These are phyloP conservation scores for Colletotrichum gigasporum DNA, from an alignment of 2,329 filamentous ascomycete species.

Conservation along the genomic window DNA sequence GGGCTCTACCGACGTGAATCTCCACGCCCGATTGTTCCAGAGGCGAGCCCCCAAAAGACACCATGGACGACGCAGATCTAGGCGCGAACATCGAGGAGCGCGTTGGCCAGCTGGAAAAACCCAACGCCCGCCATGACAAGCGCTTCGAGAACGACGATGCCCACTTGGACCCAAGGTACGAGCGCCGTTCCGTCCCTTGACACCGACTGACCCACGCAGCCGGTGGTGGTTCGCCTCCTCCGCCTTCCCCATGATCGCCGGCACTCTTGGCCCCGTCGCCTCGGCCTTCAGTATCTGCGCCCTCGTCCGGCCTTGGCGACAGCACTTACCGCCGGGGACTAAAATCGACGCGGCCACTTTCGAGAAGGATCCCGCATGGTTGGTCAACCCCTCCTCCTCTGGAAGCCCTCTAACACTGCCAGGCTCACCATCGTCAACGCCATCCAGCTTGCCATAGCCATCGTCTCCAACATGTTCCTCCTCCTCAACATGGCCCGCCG, in stretches of 20 bases:
- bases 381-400: not conserved
- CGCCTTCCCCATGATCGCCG: conserved; percentile 81
- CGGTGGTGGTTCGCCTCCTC: conserved; percentile 73
- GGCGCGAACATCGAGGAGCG: conserved; percentile 48
- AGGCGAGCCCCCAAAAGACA: not conserved
- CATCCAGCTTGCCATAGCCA: conserved; percentile 77
- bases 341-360: conserved; percentile 59
- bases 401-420: not conserved
- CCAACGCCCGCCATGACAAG: conserved; percentile 35
- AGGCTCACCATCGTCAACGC: conserved; percentile 81
- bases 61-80: conserved; percentile 54
- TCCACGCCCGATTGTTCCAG: not conserved
- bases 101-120: conserved; percentile 39
- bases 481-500: conserved; percentile 87
- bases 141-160: conserved; percentile 49
- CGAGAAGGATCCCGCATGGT: conserved; percentile 77
- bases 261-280: conserved; percentile 85
- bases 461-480: conserved; percentile 82
- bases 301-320: conserved; percentile 82
- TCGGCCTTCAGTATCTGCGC: conserved; percentile 90
- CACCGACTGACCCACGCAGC: conserved; percentile 40
- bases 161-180: conserved; percentile 56
- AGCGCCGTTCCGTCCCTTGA: not conserved
- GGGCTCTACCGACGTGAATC: not conserved
- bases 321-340: conserved; percentile 58